These are phyloP conservation scores for Cryptococcus sp. DNA, from an alignment of 1,284 basidiomycete genomes.

Conservation along the genomic window DNA sequence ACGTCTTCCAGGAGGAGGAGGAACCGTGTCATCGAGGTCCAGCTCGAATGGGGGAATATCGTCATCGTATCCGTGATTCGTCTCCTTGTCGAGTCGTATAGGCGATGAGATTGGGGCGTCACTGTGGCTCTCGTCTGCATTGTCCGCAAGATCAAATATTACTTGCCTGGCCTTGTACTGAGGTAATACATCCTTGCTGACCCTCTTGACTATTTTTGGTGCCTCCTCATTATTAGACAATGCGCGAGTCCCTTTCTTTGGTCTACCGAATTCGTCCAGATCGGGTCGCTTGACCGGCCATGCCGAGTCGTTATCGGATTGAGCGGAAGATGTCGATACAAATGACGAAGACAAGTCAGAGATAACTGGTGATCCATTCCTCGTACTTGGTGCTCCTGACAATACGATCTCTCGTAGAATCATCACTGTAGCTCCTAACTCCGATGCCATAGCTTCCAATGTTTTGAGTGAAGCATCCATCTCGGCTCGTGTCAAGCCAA, in stretches of 20 bases:
- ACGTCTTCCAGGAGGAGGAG: no score
- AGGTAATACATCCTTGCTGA: not conserved
- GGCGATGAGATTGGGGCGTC: not conserved
- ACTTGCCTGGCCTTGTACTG: not conserved
- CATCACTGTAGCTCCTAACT: constrained; percentile 82
- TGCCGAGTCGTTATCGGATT: not conserved
- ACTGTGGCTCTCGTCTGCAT: not conserved
- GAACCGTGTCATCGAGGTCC: constrained; percentile 12
- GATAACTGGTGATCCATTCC: not conserved
- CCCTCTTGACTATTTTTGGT: not conserved
- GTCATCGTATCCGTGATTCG: no score
- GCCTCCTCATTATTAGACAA: not conserved
- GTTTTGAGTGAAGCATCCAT: constrained; percentile 76
- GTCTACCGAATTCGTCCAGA: constrained; percentile 25
- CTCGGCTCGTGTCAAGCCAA: constrained; percentile 69
- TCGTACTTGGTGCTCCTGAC: not conserved
- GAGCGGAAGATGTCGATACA: constrained; percentile 3
- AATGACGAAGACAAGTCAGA: constrained; percentile 7
- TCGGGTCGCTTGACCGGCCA: constrained; percentile 25
- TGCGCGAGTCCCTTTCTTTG: constrained; percentile 17
- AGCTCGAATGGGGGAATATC: constrained; percentile 13
- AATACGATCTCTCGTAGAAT: constrained; percentile 71
- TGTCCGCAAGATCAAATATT: constrained; percentile 10
- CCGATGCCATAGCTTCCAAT: constrained; percentile 83
- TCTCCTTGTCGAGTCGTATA: no score